phyloP scores from a whole-genome alignment of 192 early-diverging fungal genomes.

The Dissophora ornata region DNA sequence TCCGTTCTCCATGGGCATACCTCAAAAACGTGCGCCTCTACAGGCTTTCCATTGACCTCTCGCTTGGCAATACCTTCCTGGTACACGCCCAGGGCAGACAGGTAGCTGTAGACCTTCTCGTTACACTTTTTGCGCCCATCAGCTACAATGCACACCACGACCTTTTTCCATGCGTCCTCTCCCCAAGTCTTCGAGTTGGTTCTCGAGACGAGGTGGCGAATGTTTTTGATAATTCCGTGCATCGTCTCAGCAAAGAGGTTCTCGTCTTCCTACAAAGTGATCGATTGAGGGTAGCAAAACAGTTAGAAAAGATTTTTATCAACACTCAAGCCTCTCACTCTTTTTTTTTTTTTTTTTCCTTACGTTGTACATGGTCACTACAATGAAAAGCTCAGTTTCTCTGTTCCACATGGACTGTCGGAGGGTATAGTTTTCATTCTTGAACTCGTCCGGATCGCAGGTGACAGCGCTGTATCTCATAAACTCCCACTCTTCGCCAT shows the following conservation, averaged over 20 bases:
- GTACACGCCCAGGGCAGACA: constrained; percentile 72
- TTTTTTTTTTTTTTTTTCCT: constrained; percentile 50
- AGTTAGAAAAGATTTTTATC: background rate
- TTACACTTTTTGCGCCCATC: constrained; percentile 67
- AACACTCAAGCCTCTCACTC: background rate
- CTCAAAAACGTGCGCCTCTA: constrained; percentile 86
- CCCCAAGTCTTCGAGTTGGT: constrained; percentile 66
- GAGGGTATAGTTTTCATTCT: constrained; percentile 67
- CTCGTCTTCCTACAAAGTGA: constrained; percentile 63
- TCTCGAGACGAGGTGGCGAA: constrained; percentile 69
- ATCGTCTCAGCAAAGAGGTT: constrained; percentile 71
- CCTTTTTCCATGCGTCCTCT: constrained; percentile 74
- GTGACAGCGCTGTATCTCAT: constrained; percentile 81
- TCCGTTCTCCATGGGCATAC: too few relatives aligned
- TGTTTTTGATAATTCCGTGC: constrained; percentile 73
- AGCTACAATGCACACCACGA: constrained; percentile 76
- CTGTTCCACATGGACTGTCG: constrained; percentile 65
- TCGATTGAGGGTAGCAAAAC: background rate
- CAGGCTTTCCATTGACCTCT: constrained; percentile 74
- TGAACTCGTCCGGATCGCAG: constrained; percentile 74
- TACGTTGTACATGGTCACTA: constrained; percentile 82
- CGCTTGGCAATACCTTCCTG: constrained; percentile 73
- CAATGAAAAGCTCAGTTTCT: constrained; percentile 74
- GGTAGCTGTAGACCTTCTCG: constrained; percentile 55
- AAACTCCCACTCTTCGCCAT: constrained; percentile 75